Evolutionary conservation across 305 asterid genomes (phyloP), one percentile per base, ranked within the genome.

Genomic region (Fraxinus dipetala): DNA sequence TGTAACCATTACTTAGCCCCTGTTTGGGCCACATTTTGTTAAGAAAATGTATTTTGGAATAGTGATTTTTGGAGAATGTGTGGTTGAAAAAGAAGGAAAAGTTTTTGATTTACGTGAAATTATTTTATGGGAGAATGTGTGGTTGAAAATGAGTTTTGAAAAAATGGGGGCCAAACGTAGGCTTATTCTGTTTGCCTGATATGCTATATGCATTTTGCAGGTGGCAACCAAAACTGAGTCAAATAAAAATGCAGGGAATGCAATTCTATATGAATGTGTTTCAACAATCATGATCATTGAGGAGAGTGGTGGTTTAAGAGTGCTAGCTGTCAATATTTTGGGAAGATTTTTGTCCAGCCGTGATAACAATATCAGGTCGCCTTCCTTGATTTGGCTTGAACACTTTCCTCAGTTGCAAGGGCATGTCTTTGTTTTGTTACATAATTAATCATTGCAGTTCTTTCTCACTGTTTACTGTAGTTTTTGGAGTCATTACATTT

Each of bases 321-420:
- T 94, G 38, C 98, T 96, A 81, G 98, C 97, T 79, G 90, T 96
- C 86, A 96, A 96, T 88, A 95, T 96, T 83, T 83, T 96, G 97
- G 99, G 99, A 84, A 92, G 99, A 87, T 96, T 95, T 88, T 87
- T 95, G 91, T 96, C 98, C 85, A 93, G 97, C 89, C 95, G 97
- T 75, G 99, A 96, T 85, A 96, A 96, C 91, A 96, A 96, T 90
- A 94, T 92, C 90, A 92, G 98, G 99, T 93, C 70, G 67, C 83
- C 61, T 77, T 79, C 86, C 34, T 80, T 85, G 82, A 36, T 83
- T 82, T 81, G 48, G 74, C 75, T 86, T 73, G 85, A 48, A 75
- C 59, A 45, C 43, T 77, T 84, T 35, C 24, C 38, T 30, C 5
- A 61, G 65, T 85, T 74, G 10, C 82, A 72, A 61, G 70, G 40